phyloP scores from a whole-genome alignment of 2,329 filamentous ascomycete species.

The Aspergillus sp. region DNA sequence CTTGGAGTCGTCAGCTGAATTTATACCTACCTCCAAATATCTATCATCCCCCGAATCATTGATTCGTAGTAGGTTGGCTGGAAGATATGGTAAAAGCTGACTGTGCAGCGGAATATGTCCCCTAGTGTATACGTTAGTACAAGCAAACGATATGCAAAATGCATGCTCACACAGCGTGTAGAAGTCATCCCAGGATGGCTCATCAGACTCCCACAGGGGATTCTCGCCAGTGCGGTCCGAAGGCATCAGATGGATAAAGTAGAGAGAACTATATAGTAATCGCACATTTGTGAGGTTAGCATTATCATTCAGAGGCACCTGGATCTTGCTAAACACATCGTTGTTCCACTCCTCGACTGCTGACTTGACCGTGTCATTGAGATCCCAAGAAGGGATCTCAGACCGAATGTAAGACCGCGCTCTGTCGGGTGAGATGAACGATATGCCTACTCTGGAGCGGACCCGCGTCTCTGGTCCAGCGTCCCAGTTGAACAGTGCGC shows the following conservation, averaged over 20 bases:
- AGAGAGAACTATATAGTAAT: slow-evolving; percentile 40
- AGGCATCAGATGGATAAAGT: slow-evolving; percentile 67
- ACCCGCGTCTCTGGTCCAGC: slow-evolving; percentile 51
- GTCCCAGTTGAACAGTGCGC: slow-evolving; percentile 62
- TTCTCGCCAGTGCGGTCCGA: slow-evolving; percentile 72
- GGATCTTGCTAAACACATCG: slow-evolving; percentile 53
- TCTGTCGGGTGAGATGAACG: slow-evolving; percentile 63
- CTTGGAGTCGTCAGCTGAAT: background rate
- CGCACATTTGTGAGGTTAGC: slow-evolving; percentile 30
- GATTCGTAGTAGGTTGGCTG: slow-evolving; percentile 64
- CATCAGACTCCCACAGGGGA: slow-evolving; percentile 60
- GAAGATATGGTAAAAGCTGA: slow-evolving; percentile 64
- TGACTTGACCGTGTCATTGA: slow-evolving; percentile 51
- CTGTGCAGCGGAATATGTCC: slow-evolving; percentile 65
- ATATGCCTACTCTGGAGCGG: slow-evolving; percentile 63
- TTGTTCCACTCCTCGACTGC: slow-evolving; percentile 59
- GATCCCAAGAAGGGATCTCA: slow-evolving; percentile 65
- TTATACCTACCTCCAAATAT: slow-evolving; percentile 60
- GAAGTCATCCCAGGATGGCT: slow-evolving; percentile 70
- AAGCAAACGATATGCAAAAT: background rate
- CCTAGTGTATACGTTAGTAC: slow-evolving; percentile 40
- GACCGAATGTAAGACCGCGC: slow-evolving; percentile 64
- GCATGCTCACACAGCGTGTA: slow-evolving; percentile 55
- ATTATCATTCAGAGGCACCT: slow-evolving; percentile 32
- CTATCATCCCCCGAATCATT: slow-evolving; percentile 65